phyloP scores from a whole-genome alignment of 2,329 filamentous ascomycete genomes.

The Ophioceras dolichostomum region DNA sequence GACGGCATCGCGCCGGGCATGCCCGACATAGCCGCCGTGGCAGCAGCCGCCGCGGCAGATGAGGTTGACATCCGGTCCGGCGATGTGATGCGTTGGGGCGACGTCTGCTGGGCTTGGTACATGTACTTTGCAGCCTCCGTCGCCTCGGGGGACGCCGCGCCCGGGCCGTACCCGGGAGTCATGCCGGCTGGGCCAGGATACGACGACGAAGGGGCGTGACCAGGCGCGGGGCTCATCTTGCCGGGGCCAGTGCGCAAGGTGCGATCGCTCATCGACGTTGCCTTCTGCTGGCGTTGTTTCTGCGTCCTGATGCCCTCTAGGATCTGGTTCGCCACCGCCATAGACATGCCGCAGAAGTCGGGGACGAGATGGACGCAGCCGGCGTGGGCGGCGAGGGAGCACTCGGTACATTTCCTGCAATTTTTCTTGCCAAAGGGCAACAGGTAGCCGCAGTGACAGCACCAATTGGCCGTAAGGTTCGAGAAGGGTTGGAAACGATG shows the following conservation, averaged over 20 bases:
- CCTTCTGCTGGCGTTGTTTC: conserved; percentile 53
- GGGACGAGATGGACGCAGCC: conserved; percentile 90
- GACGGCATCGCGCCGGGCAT: conserved; percentile 38
- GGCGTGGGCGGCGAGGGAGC: conserved; percentile 79
- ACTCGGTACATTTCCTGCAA: conserved; percentile 88
- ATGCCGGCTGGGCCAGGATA: conserved; percentile 5
- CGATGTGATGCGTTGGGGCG: conserved; percentile 30
- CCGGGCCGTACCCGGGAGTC: conserved; percentile 15
- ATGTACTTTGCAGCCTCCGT: conserved; percentile 53
- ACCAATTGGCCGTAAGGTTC: conserved; percentile 98
- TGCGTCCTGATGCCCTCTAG: conserved; percentile 72
- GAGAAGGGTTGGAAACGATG: conserved; percentile 95
- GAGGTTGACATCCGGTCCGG: conserved; percentile 39
- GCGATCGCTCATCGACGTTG: conserved; percentile 46
- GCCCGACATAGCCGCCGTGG: conserved; percentile 43
- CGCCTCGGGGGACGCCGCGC: conserved; percentile 35
- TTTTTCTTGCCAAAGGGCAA: conserved; percentile 92
- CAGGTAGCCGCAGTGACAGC: conserved; percentile 96
- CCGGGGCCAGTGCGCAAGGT: conserved; percentile 46
- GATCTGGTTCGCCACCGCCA: conserved; percentile 93
- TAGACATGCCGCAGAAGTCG: conserved; percentile 98
- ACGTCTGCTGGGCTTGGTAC: conserved; percentile 42
- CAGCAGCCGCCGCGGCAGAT: conserved; percentile 41
- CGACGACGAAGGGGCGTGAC: conserved; percentile 9
- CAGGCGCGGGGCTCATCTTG: conserved; percentile 25